A percentile compares a stretch with the other conserved stretches of the same genome.
phyloP scores from a whole-genome alignment of 345 rosid genomes.

The Rhizophora apiculata region DNA sequence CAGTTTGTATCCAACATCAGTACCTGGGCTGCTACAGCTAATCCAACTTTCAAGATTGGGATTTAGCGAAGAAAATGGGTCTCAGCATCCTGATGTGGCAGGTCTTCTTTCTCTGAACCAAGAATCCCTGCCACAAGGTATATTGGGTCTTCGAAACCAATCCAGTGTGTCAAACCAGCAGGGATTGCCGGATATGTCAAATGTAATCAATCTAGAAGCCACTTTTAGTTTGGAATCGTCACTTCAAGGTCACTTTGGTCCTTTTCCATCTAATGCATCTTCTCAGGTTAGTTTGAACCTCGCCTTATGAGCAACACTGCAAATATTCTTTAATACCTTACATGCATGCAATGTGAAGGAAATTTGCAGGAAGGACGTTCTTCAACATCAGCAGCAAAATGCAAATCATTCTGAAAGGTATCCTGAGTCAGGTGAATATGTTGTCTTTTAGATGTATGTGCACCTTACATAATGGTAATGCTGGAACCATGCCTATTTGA shows the following conservation, averaged over 20 bases:
- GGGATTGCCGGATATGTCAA: constrained; percentile 35
- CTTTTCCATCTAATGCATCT: constrained; percentile 39
- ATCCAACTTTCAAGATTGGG: constrained; percentile 41
- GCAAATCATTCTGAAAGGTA: constrained; percentile 32
- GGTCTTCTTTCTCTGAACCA: constrained; percentile 29
- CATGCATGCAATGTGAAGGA: constrained; percentile 38
- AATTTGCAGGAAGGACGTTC: constrained; percentile 40
- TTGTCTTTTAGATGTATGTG: not conserved
- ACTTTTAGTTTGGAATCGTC: constrained; percentile 57
- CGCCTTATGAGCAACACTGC: not conserved
- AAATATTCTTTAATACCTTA: constrained; percentile 6
- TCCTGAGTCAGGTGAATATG: constrained; percentile 1
- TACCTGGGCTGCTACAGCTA: constrained; percentile 59
- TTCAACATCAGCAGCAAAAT: constrained; percentile 42
- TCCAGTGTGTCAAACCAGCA: constrained; percentile 29
- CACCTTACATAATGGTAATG: no score
- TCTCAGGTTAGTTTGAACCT: constrained; percentile 40
- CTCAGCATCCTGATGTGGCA: constrained; percentile 27
- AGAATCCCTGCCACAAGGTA: constrained; percentile 31
- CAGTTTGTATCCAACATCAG: constrained; percentile 57
- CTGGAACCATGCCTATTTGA: no score
- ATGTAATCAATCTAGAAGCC: constrained; percentile 38
- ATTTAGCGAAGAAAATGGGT: constrained; percentile 31
- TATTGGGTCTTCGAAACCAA: constrained; percentile 39
- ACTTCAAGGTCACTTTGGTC: constrained; percentile 44